phyloP scores from a whole-genome alignment of 768 basidiomycete genomes.

The Kondoa malvinella region DNA sequence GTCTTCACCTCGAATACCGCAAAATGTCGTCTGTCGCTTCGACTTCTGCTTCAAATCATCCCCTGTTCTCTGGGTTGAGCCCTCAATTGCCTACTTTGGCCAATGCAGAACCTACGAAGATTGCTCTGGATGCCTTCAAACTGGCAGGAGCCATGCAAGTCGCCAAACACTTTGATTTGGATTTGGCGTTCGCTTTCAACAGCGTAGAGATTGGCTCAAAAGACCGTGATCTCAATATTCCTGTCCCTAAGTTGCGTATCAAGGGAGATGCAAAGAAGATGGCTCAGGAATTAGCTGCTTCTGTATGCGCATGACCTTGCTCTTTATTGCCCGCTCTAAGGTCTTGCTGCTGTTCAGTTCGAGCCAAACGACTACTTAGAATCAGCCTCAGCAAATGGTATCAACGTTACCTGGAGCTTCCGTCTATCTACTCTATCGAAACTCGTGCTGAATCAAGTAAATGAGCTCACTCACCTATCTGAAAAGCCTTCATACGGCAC shows the following conservation, averaged over 20 bases:
- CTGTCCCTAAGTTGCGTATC: conserved; percentile 74
- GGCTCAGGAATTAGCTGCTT: conserved; percentile 52
- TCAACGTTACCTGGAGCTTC: conserved; percentile 53
- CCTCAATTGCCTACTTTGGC: not conserved
- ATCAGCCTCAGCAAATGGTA: conserved; percentile 50
- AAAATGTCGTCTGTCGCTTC: not conserved
- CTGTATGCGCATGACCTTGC: conserved; percentile 42
- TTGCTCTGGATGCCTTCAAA: conserved; percentile 58
- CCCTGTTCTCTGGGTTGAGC: not conserved
- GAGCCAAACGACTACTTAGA: conserved; percentile 62
- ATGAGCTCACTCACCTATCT: conserved; percentile 40
- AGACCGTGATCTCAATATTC: conserved; percentile 80
- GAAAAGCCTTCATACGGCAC: conserved; percentile 59
- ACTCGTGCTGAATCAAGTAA: conserved; percentile 54
- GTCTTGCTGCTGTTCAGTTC: conserved; percentile 42
- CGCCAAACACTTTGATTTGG: conserved; percentile 31
- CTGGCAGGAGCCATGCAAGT: conserved; percentile 62
- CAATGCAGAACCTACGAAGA: conserved; percentile 46
- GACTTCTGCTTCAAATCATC: not conserved
- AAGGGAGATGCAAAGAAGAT: conserved; percentile 66
- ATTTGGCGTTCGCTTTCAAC: conserved; percentile 55
- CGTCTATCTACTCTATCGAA: conserved; percentile 49
- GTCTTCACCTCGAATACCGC: not conserved
- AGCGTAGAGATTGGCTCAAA: conserved; percentile 85
- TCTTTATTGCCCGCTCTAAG: no score